Percentiles rank a stretch among this genome's conserved stretches.
Conservation (phyloP, 345 rosid genomes). For the Eucalyptus microcorys region DNA sequence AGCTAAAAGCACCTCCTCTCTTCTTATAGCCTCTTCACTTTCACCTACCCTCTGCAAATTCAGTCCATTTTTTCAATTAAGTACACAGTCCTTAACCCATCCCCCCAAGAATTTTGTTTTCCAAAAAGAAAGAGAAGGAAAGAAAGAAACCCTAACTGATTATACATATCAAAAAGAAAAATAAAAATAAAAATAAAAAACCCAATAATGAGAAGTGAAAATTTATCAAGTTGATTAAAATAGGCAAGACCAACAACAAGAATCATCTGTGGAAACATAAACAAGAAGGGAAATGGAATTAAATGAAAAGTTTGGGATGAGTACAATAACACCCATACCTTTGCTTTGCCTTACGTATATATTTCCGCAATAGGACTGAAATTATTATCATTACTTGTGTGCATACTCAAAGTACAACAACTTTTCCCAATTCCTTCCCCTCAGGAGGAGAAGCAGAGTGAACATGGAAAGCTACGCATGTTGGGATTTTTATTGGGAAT, state of each 20-base stretch:
- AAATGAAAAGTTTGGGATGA: background rate
- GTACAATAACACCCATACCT: slow-evolving; percentile 14
- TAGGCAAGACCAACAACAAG: slow-evolving; percentile 32
- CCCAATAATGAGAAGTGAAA: background rate
- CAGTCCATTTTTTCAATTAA: background rate
- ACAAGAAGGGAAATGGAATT: slow-evolving; percentile 26
- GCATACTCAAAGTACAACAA: slow-evolving; percentile 23
- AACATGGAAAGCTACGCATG: slow-evolving; percentile 8
- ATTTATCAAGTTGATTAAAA: background rate
- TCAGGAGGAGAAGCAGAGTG: slow-evolving; percentile 20
- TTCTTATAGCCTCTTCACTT: slow-evolving; percentile 44
- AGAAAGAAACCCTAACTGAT: background rate
- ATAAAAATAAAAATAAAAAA: background rate
- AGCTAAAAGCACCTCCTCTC: slow-evolving; percentile 27
- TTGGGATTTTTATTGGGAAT: background rate
- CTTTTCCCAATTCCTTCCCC: slow-evolving; percentile 5
- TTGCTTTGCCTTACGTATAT: background rate
- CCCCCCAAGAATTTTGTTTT: background rate
- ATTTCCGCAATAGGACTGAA: slow-evolving; percentile 12
- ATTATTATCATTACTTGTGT: slow-evolving; percentile 19
- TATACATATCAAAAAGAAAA: background rate
- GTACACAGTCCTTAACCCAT: background rate
- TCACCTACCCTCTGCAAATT: slow-evolving; percentile 15
- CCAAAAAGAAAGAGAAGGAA: background rate
- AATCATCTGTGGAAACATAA: slow-evolving; percentile 34